Base-by-base conservation (phyloP, 176 grass and related monocot species). In the Chrysopogon serrulatus region DNA sequence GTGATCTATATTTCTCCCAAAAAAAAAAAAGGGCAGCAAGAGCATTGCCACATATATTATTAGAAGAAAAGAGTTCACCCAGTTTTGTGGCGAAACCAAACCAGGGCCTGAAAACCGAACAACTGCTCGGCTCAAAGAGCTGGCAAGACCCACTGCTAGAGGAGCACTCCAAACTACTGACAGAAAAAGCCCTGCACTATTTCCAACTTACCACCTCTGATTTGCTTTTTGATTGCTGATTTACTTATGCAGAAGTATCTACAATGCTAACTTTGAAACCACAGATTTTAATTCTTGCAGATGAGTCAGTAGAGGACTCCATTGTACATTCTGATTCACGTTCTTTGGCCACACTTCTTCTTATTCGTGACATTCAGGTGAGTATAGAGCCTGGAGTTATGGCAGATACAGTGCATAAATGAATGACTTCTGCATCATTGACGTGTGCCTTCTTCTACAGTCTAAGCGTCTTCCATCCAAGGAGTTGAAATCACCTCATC, bases 251-350 rank as follows among this genome's bases (percentile, higher is more conserved):
- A 76, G 27, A 76, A 77, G 14, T 60, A 74, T 28, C 51, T 40
- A 48, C 68, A 76, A 61, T 76, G 70, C 88, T 93, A 88, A 88
- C 88, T 90, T 94, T 82, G 87, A 93, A 90, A 83, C 79, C 66
- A 89, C 85, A 98, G 93, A 98, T 98, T 88, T 94, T 98, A 86
- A 98, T 98, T 89, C 91, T 98, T 70, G 96, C 96, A 88, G 96
- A 98, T 83, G 96, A 98, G 77, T 98, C 96, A 16, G 87, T 95
- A 37, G 93, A 98, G 86, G 96, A 98, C 73, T 98, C 96, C 40
- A 89, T 98, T 13, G 96, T 98, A 63, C 96, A 98, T 79, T 98
- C 93, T 54, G 96, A 98, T 92, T 98, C 96, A 47, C 91, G 93
- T 32, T 98, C 93, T 63, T 88, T 98, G 72, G 96, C 96, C 81